Evolutionary conservation across 441 rosid species (phyloP).

Genomic region (Adansonia madagascariensis): DNA sequence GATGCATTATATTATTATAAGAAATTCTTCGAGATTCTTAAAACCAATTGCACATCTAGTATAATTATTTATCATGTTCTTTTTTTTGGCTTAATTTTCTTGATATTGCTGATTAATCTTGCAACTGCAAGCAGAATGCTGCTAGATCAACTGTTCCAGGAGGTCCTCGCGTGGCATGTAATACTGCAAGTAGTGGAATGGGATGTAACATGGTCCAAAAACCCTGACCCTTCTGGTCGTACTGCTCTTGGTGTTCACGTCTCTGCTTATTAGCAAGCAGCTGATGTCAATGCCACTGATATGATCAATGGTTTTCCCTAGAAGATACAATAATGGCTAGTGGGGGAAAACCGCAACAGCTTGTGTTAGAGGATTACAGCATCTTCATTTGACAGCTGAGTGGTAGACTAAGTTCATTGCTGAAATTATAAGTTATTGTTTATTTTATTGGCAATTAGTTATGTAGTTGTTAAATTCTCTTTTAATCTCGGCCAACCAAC

Average conservation of each 20-base stretch:
- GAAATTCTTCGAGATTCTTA: no score
- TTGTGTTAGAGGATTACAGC: neutral
- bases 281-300: conserved; percentile 29
- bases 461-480: no score
- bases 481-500: no score
- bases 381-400: neutral
- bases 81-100: neutral
- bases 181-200: conserved; percentile 97
- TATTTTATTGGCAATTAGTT: no score
- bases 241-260: conserved; percentile 93
- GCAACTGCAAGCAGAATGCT: conserved; percentile 60
- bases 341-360: conserved; percentile 37
- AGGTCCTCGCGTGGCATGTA: conserved; percentile 97
- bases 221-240: conserved; percentile 94
- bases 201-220: conserved; percentile 92
- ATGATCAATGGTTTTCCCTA: conserved; percentile 35
- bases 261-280: conserved; percentile 62
- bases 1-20: no score
- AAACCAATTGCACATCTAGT: no score
- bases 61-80: neutral
- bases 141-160: conserved; percentile 96
- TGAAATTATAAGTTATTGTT: neutral
- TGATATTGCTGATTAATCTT: conserved; percentile 18
- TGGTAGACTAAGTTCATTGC: neutral
- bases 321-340: conserved; percentile 26